Conservation (phyloP, 331 rosid species). For the Stylosanthes scabra region DNA sequence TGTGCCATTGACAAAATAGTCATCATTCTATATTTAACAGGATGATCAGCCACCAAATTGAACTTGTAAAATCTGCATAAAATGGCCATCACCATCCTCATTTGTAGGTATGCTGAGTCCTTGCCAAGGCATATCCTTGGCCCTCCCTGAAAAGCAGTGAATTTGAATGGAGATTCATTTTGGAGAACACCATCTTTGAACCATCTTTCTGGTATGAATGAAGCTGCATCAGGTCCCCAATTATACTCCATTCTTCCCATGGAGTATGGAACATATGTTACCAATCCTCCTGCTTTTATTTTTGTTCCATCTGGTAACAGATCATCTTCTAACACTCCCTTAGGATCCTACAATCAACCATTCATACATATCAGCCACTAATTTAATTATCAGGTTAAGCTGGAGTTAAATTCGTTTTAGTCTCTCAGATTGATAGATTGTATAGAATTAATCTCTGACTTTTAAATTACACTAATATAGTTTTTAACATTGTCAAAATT, state of each 20-base stretch:
- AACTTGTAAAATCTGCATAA: conserved; percentile 87
- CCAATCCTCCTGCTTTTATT: conserved; percentile 95
- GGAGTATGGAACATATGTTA: conserved; percentile 94
- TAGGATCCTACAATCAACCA: conserved; percentile 67
- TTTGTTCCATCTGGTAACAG: conserved; percentile 90
- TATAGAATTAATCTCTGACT: too few relatives aligned
- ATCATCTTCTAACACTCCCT: conserved; percentile 83
- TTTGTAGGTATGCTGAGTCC: conserved; percentile 95
- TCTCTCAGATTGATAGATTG: too few relatives aligned
- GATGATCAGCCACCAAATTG: conserved; percentile 70
- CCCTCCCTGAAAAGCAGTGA: conserved; percentile 96
- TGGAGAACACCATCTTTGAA: conserved; percentile 69
- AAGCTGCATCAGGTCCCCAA: conserved; percentile 88
- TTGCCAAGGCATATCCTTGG: conserved; percentile 97
- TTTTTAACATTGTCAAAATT: too few relatives aligned
- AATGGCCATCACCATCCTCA: conserved; percentile 90
- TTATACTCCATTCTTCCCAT: conserved; percentile 97
- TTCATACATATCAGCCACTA: background rate
- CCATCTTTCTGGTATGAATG: conserved; percentile 90
- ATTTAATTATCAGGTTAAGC: too few relatives aligned
- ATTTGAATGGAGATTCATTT: conserved; percentile 85
- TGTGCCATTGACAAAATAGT: conserved; percentile 89
- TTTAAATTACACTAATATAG: too few relatives aligned
- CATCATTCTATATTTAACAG: conserved; percentile 88
- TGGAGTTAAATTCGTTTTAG: too few relatives aligned